Conservation (phyloP, 768 basidiomycete genomes). For the Bullera alba region DNA sequence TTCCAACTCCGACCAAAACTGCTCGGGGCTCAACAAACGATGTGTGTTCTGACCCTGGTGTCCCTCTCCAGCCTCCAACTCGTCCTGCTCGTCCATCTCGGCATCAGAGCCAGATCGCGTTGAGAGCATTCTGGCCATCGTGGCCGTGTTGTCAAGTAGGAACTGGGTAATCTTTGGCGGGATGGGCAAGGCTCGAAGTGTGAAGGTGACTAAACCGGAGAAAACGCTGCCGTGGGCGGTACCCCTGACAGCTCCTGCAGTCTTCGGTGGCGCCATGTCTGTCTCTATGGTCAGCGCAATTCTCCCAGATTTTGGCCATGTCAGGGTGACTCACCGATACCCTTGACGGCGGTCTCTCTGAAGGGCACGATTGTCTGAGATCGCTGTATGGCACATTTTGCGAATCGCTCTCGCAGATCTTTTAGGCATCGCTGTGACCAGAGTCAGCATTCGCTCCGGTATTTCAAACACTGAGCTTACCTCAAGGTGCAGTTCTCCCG, state of each 20-base stretch:
- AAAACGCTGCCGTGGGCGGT: constrained; percentile 65
- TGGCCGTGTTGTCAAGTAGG: constrained; percentile 62
- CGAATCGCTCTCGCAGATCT: constrained; percentile 92
- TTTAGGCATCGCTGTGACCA: constrained; percentile 77
- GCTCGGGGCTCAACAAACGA: constrained; percentile 59
- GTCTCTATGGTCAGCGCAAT: neutral
- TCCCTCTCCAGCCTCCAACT: constrained; percentile 46
- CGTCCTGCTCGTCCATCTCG: constrained; percentile 18
- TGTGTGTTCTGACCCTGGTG: constrained; percentile 56
- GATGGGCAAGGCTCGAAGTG: constrained; percentile 72
- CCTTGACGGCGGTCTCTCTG: constrained; percentile 85
- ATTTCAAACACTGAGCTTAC: constrained; percentile 49
- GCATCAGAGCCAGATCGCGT: constrained; percentile 30
- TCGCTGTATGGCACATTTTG: constrained; percentile 81
- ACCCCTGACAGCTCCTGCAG: constrained; percentile 61
- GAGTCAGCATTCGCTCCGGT: neutral
- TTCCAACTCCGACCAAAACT: constrained; percentile 71
- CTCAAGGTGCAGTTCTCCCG: constrained; percentile 93
- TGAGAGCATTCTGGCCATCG: constrained; percentile 57
- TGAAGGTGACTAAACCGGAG: constrained; percentile 68
- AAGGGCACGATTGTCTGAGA: constrained; percentile 97
- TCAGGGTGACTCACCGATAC: constrained; percentile 58
- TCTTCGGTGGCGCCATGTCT: constrained; percentile 87
- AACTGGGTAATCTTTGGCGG: constrained; percentile 68
- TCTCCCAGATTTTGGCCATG: too few relatives aligned